These are phyloP conservation scores for Plantago lanceolata DNA, from an alignment of 305 asterid genomes.

Conservation along the genomic window DNA sequence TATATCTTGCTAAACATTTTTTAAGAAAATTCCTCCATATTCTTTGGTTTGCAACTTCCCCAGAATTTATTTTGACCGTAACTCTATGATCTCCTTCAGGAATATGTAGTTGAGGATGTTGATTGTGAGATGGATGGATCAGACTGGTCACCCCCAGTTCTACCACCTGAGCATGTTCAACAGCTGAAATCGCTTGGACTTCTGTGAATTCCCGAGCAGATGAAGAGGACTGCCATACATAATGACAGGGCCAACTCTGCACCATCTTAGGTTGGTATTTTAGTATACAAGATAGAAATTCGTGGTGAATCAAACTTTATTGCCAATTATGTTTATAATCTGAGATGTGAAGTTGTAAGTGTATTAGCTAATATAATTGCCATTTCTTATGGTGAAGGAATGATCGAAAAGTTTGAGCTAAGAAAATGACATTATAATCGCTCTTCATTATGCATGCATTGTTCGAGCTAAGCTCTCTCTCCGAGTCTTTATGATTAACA, in stretches of 20 bases:
- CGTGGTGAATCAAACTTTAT: slow-evolving; percentile 15
- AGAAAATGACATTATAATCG: no score
- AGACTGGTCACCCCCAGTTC: slow-evolving; percentile 82
- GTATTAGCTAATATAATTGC: slow-evolving; percentile 21
- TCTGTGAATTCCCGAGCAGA: slow-evolving; percentile 34
- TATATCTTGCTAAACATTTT: not conserved
- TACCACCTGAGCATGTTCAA: slow-evolving; percentile 77
- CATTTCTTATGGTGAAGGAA: slow-evolving; percentile 20
- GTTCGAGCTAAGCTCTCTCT: no score
- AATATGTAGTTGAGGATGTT: slow-evolving; percentile 93
- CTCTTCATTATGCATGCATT: no score
- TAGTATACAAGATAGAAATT: slow-evolving; percentile 19
- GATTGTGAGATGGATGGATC: slow-evolving; percentile 68
- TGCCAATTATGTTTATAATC: slow-evolving; percentile 29
- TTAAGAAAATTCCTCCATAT: no score
- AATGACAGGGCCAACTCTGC: slow-evolving; percentile 14
- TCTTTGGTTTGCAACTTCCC: not conserved
- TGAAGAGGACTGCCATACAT: slow-evolving; percentile 15
- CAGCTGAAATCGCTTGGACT: slow-evolving; percentile 90
- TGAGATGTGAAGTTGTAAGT: slow-evolving; percentile 19
- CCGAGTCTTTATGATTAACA: no score
- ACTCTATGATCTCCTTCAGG: slow-evolving; percentile 30
- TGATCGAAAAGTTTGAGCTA: slow-evolving; percentile 1
- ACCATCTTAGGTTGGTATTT: not conserved
- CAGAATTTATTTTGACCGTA: not conserved